Evolutionary conservation across 106 monocot species (phyloP), one percentile per base, ranked within the genome.

Genomic region (Phalaenopsis aphrodite): DNA sequence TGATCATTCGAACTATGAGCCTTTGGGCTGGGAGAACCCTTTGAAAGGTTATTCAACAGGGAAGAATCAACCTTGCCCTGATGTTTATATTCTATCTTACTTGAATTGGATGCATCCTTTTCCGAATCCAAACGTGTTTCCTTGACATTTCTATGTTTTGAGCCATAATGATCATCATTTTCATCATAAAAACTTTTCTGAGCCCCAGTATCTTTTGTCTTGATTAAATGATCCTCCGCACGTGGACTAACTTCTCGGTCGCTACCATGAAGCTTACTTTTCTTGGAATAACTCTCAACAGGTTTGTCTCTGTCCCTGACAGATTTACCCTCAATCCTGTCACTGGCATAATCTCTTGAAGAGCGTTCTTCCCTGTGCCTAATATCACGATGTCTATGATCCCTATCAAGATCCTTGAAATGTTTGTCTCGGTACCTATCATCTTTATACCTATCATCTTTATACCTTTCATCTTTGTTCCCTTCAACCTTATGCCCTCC

Each of bases 111-210:
- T 49, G 71, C 56, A 80, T 78, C 77, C 82, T 81, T 91, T 19
- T 84, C 87, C 19, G 52, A 47, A 87, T 84, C 84, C 5, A 56
- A 80, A 72, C 68, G 84, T 42, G 48, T 68, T 43, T 90, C 86
- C 77, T 87, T 90, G 9, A 81, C 49, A 83, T 49, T 85, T 78
- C 64, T 76, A 41, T 76, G 73, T 82, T 88, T 90, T 21, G 82
- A 23, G 76, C 86, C 91, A 86, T 19, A 47, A 79, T 83, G 80
- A 24, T 86, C 92, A 46, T 92, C 93, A 78, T 77, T 85, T 77
- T 94, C 90, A 81, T 89, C 92, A 89, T 82, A 86, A 77, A 41
- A 78, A 68, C 82, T 88, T 79, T 90, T 97, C 47, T 80, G 88
- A 77, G 83, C 89, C 49, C 83, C 73, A 41, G 41, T 82, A 81